Evolutionary conservation across 2,329 filamentous ascomycete species (phyloP).

Genomic region (Stachybotrys elegans): DNA sequence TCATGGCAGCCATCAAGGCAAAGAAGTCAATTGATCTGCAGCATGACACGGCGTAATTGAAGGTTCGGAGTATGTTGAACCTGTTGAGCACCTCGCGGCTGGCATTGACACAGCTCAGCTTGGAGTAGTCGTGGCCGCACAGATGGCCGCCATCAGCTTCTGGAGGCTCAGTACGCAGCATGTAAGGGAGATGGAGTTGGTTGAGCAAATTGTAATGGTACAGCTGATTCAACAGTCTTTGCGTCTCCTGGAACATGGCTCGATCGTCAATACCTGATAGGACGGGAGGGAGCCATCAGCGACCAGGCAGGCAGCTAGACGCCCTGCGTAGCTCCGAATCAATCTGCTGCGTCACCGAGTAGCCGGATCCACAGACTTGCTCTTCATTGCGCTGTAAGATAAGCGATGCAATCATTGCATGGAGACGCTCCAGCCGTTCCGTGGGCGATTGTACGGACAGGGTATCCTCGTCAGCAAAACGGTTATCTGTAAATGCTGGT

Average conservation of each 20-base stretch:
- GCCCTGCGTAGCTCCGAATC: constrained; percentile 26
- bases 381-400: constrained; percentile 33
- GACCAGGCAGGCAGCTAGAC: constrained; percentile 22
- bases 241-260: constrained; percentile 20
- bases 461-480: constrained; percentile 12
- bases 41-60: constrained; percentile 2
- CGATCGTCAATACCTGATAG: constrained; percentile 13
- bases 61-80: constrained; percentile 5
- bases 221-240: constrained; percentile 27
- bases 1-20: constrained; percentile 3
- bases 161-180: neutral
- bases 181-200: constrained; percentile 12
- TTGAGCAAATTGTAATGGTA: constrained; percentile 32
- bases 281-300: constrained; percentile 30
- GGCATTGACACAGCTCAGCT: constrained; percentile 2
- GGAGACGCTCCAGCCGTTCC: constrained; percentile 24
- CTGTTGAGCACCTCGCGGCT: constrained; percentile 5
- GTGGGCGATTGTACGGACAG: constrained; percentile 17
- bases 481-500: constrained; percentile 17
- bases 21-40: constrained; percentile 6
- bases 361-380: constrained; percentile 13
- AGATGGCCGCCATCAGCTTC: neutral
- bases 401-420: constrained; percentile 23
- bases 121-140: constrained; percentile 2
- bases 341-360: constrained; percentile 21